Conservation (phyloP, 208 protist genomes). For the Blastocrithidia nonstop region DNA sequence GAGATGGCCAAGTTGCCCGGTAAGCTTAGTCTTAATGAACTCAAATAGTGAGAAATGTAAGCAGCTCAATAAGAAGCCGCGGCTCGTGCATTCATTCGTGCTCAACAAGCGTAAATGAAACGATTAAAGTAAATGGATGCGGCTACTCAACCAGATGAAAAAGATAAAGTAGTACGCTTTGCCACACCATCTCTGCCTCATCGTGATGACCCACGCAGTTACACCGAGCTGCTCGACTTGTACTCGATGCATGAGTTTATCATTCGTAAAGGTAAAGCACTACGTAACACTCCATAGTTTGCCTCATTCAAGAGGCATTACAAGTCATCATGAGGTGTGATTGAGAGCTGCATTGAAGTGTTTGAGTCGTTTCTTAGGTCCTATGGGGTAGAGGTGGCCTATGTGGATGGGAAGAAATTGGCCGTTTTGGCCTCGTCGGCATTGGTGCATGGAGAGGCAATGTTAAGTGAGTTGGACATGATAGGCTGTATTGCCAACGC, state of each 20-base stretch:
- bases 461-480: conserved; percentile 31
- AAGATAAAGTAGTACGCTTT: background rate
- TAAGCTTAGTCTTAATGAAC: conserved; percentile 54
- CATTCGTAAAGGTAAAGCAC: conserved; percentile 76
- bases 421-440: conserved; percentile 56
- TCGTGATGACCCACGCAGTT: conserved; percentile 70
- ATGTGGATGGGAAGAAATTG: conserved; percentile 83
- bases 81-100: background rate
- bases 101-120: background rate
- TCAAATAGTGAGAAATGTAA: conserved; percentile 51
- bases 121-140: background rate
- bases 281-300: conserved; percentile 85
- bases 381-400: conserved; percentile 77
- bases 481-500: conserved; percentile 69
- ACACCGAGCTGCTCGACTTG: conserved; percentile 82
- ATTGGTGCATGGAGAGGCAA: conserved; percentile 15
- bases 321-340: conserved; percentile 58
- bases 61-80: conserved; percentile 1
- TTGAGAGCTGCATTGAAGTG: conserved; percentile 55
- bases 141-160: background rate
- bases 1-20: conserved; percentile 58
- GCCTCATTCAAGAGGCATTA: conserved; percentile 82
- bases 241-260: conserved; percentile 93
- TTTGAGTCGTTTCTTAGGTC: conserved; percentile 61
- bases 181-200: background rate